phyloP scores from a whole-genome alignment of 1,284 basidiomycete species.

The Thecaphora thlaspeos region DNA sequence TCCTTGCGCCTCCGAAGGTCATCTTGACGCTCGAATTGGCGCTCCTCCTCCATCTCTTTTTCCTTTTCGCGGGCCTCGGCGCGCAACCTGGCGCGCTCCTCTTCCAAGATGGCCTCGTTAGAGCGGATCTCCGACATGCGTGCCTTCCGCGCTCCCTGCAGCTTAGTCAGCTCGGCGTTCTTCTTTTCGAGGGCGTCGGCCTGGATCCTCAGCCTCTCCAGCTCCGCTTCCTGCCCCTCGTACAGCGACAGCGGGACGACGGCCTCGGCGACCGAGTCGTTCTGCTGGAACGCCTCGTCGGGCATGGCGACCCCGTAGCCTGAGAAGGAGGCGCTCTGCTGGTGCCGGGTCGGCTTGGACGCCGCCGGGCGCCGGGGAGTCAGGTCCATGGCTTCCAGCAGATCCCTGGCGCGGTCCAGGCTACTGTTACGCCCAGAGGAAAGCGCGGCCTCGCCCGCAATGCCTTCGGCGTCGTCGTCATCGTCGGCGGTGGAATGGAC shows the following conservation, averaged over 20 bases:
- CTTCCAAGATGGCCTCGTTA: slow-evolving; percentile 30
- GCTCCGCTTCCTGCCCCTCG: slow-evolving; percentile 55
- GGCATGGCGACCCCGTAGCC: slow-evolving; percentile 3
- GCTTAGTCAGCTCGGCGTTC: slow-evolving; percentile 27
- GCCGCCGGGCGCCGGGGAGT: slow-evolving; percentile 25
- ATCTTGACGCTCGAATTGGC: slow-evolving; percentile 40
- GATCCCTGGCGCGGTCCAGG: slow-evolving; percentile 61
- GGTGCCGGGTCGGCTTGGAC: background rate
- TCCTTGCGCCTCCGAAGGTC: slow-evolving; percentile 45
- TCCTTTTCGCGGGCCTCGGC: slow-evolving; percentile 64
- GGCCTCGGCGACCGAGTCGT: slow-evolving; percentile 34
- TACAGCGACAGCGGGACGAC: slow-evolving; percentile 49
- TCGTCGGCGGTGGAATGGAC: background rate
- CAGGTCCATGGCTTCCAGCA: slow-evolving; percentile 43
- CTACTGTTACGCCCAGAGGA: slow-evolving; percentile 2
- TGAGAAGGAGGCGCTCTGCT: background rate
- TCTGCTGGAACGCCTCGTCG: slow-evolving; percentile 18
- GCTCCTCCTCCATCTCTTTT: slow-evolving; percentile 59
- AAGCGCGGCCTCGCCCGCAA: background rate
- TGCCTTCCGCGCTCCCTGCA: slow-evolving; percentile 24
- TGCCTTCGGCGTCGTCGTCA: background rate
- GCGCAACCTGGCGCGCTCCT: slow-evolving; percentile 61
- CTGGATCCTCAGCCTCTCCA: slow-evolving; percentile 53
- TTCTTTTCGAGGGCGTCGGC: slow-evolving; percentile 32
- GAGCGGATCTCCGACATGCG: slow-evolving; percentile 25